Evolutionary conservation across 2,329 filamentous ascomycete species (phyloP), one percentile per base, ranked within the genome.

Genomic region (Chrysosporium queenslandicum): DNA sequence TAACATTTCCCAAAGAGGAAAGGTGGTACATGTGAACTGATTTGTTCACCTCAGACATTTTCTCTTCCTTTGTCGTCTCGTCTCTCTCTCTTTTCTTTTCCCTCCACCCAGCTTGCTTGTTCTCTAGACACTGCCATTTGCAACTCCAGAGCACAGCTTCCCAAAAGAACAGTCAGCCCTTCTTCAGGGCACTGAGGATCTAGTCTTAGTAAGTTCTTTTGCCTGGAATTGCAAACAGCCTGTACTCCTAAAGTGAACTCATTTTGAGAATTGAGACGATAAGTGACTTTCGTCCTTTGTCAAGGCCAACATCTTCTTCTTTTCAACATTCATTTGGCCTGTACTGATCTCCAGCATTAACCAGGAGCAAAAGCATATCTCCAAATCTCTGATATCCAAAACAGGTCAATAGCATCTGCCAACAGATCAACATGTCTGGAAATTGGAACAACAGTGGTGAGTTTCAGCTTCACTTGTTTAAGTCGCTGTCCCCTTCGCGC

Each of bases 391-490:
- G 11, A 41, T n/a, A 18, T 36, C 6, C 20, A 46, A 29, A 7
- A 42, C 32, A 23, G 18, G 16, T 30, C 9, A 11, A 18, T 34
- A 23, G 16, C n/a, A 14, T 9, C 8, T 3, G 11, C 27, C 50
- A 52, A 21, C 7, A 46, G 37, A 34, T 39, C 50, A 47, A 30
- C n/a, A 52, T 52, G 50, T 11, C 39, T 32, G 41, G n/a, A 5
- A 29, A 46, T 16, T 52, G 50, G 50, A 52, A 52, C n/a, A 23
- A 23, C 16, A 34, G 23, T 21, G 34, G 50, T 47, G 34, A 46
- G 41, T 46, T 18, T 52, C 14, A 12, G 3, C 7, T 23, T 20
- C 21, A 40, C 2, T 3, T 29, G 23, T 5, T 36, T 27, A 12
- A 30, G n/a, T 45, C 14, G n/a, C n/a, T n/a, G n/a, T n/a, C n/a